Evolutionary conservation across 345 rosid species (phyloP).

Genomic region (Populus simonii): DNA sequence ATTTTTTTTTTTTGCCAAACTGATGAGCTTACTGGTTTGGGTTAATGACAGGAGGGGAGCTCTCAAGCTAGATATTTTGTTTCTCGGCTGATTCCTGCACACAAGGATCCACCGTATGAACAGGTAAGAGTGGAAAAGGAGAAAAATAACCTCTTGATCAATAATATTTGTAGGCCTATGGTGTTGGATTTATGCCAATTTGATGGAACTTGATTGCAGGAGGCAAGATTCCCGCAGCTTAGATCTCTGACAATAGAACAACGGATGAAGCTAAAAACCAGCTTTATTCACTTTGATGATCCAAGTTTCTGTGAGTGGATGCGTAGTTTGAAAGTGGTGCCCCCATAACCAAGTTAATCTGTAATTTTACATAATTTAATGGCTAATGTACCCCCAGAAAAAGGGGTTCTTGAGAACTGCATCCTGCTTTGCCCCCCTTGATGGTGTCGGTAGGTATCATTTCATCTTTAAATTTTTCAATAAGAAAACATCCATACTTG

Average conservation of each 20-base stretch:
- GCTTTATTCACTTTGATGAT: constrained; percentile 83
- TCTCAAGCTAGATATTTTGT: constrained; percentile 94
- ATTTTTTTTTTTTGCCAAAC: not conserved
- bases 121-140: constrained; percentile 46
- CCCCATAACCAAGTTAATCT: constrained; percentile 28
- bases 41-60: constrained; percentile 74
- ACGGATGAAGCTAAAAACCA: constrained; percentile 71
- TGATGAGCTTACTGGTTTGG: constrained; percentile 8
- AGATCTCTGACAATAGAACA: constrained; percentile 58
- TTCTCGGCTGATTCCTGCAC: constrained; percentile 89
- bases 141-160: not conserved
- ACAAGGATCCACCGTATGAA: constrained; percentile 97
- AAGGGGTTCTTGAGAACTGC: not conserved
- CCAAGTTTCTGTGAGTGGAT: constrained; percentile 94
- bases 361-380: not conserved
- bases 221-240: constrained; percentile 90
- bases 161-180: not conserved
- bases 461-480: not conserved
- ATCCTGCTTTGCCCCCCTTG: not conserved
- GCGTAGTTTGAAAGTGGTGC: constrained; percentile 65
- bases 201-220: constrained; percentile 42
- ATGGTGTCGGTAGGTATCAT: not conserved
- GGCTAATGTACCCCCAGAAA: constrained; percentile 1
- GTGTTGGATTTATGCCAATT: not conserved
- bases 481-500: not conserved